Conservation (phyloP, 805 yeast species). For the Suhomyces canberraensis region DNA sequence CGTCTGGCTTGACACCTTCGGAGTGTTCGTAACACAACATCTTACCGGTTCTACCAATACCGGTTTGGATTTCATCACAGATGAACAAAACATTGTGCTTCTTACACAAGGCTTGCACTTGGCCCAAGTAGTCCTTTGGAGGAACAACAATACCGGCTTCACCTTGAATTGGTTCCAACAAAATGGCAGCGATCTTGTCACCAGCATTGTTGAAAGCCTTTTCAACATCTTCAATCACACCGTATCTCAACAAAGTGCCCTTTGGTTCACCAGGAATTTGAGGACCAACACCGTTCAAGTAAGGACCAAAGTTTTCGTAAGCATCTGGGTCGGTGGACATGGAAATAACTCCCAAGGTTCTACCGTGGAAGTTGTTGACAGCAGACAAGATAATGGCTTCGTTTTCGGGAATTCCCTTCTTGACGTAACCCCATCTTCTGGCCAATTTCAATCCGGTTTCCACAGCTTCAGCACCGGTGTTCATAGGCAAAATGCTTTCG, state of each 20-base stretch:
- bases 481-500: constrained; percentile 95
- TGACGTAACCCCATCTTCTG: constrained; percentile 94
- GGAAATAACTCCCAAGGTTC: constrained; percentile 92
- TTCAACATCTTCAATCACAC: constrained; percentile 82
- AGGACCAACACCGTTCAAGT: constrained; percentile 79
- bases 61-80: constrained; percentile 97
- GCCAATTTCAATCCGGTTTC: constrained; percentile 93
- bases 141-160: constrained; percentile 98
- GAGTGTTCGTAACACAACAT: constrained; percentile 89
- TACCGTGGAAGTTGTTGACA: constrained; percentile 90
- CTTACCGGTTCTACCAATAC: constrained; percentile 96
- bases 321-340: constrained; percentile 97
- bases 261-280: constrained; percentile 69
- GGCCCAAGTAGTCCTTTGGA: constrained; percentile 70
- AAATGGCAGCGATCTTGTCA: constrained; percentile 83
- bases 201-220: constrained; percentile 79
- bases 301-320: constrained; percentile 85
- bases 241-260: constrained; percentile 68
- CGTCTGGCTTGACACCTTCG: constrained; percentile 75
- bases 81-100: constrained; percentile 83
- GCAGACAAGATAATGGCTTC: constrained; percentile 89
- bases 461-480: constrained; percentile 98
- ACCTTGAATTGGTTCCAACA: constrained; percentile 96
- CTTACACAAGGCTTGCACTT: constrained; percentile 71
- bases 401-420: constrained; percentile 75